Base-by-base conservation (phyloP, 2,329 filamentous ascomycete genomes). In the Bertia moriformis region DNA sequence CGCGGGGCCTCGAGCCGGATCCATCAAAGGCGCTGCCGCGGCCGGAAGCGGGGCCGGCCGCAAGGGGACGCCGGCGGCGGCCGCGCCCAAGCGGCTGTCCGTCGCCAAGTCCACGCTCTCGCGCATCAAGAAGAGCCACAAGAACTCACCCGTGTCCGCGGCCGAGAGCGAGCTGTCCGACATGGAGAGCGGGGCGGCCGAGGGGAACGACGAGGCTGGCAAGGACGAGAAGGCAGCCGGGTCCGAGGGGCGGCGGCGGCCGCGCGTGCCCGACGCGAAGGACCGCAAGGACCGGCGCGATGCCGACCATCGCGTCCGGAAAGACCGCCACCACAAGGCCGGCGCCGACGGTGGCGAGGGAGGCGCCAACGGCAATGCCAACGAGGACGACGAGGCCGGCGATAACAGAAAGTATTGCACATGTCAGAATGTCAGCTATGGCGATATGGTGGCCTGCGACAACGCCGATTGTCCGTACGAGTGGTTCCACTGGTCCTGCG, bases 401-500 rank as follows among this genome's bases (percentile, higher is more conserved):
- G 82, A 87, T 58, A 79, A 82, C 52, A 83, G 62, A 42, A 65
- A 85, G 56, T 91, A 91, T 60, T 91, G 84, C 60, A 68, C 80
- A 19, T 91, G 84, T 57, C 80, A 88, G 55, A 82, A 82, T 49
- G 80, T 88, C 46, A 86, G 81, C 57, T 87, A 83, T 52, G 84
- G 84, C 44, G 81, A 89, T 52, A 91, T 91, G 84, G 83, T 91
- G 45, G 84, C 83, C 19, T 91, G 84, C 61, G 84, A 91, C 62
- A 89, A 89, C 56, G 76, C 82, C 42, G 70, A 78, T 46, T 91
- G 84, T 58, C 76, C 78, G 37, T 83, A 74, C 51, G 83, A 91
- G 60, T 91, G 84, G 84, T 91, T 91, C 56, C 84, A 91, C 60
- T 91, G 83, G 81, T 76, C 66, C 33, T 82, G 77, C 49, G 77